Conservation (phyloP, 345 rosid species). For the Rhodamnia rubescens region DNA sequence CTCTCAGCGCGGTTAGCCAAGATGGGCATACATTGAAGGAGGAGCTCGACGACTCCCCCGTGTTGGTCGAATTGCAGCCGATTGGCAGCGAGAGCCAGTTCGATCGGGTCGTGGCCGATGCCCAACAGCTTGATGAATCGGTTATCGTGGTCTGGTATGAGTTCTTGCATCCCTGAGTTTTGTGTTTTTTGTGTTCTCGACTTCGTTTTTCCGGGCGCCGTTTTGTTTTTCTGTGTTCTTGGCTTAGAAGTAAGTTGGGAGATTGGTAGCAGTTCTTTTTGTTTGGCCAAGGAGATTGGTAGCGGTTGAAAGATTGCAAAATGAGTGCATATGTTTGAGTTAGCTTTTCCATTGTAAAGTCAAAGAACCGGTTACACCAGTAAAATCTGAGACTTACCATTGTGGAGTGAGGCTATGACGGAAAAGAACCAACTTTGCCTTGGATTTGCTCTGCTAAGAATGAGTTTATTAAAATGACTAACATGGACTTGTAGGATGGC, state of each 20-base stretch:
- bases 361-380: not conserved
- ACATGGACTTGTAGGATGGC: constrained; percentile 73
- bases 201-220: not conserved
- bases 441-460: not conserved
- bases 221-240: not conserved
- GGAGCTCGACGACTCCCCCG: constrained; percentile 54
- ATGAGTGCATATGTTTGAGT: not conserved
- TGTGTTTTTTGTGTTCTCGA: not conserved
- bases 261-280: not conserved
- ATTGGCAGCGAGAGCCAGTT: constrained; percentile 58
- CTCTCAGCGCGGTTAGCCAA: constrained; percentile 13
- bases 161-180: not conserved
- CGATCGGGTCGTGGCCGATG: constrained; percentile 68
- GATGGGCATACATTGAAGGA: constrained; percentile 30
- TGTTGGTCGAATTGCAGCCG: constrained; percentile 39
- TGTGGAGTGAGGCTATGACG: not conserved
- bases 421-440: not conserved
- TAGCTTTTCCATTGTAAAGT: not conserved
- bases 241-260: not conserved
- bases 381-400: not conserved
- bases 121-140: constrained; percentile 52
- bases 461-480: not conserved
- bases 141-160: constrained; percentile 67
- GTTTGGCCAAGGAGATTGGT: not conserved
- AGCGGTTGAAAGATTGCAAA: not conserved